Percentiles rank a stretch among this genome's conserved stretches.
Conservation (phyloP, 2,329 filamentous ascomycete species). For the Claviceps fusiformis region DNA sequence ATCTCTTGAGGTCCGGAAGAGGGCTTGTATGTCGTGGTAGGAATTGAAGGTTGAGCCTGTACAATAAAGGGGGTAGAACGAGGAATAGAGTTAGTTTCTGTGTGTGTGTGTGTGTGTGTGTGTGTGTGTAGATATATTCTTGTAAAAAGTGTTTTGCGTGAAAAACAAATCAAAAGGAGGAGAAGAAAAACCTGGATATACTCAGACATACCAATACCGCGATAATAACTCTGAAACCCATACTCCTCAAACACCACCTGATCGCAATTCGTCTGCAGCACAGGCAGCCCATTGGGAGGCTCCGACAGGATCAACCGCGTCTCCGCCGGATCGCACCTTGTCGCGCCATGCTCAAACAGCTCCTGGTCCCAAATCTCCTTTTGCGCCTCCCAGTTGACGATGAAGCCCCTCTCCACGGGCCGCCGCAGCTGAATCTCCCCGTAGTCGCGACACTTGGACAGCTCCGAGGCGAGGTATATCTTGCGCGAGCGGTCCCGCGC, state of each 20-base stretch:
- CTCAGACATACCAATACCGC: constrained; percentile 45
- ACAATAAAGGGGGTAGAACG: background rate
- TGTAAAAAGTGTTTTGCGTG: no score
- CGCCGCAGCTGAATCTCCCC: constrained; percentile 77
- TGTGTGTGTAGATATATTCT: no score
- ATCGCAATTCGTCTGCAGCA: constrained; percentile 78
- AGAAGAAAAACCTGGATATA: background rate
- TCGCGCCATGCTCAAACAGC: constrained; percentile 48
- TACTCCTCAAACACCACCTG: constrained; percentile 98
- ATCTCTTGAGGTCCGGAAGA: constrained; percentile 49
- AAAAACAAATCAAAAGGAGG: no score
- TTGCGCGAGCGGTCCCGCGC: constrained; percentile 68
- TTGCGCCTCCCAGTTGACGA: constrained; percentile 94
- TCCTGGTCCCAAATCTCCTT: constrained; percentile 91
- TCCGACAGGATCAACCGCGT: constrained; percentile 80
- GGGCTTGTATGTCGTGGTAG: constrained; percentile 61
- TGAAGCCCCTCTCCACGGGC: constrained; percentile 85
- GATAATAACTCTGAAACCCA: constrained; percentile 75
- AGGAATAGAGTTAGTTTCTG: no score
- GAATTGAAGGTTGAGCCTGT: constrained; percentile 63
- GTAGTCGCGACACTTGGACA: constrained; percentile 72
- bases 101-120: no score
- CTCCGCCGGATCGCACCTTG: constrained; percentile 59
- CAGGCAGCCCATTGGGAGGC: constrained; percentile 67
- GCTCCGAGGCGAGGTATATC: constrained; percentile 66